Evolutionary conservation across 1,139 yeast genomes (phyloP), one percentile per base, ranked within the genome.

Genomic region (Fermentozyma sake): DNA sequence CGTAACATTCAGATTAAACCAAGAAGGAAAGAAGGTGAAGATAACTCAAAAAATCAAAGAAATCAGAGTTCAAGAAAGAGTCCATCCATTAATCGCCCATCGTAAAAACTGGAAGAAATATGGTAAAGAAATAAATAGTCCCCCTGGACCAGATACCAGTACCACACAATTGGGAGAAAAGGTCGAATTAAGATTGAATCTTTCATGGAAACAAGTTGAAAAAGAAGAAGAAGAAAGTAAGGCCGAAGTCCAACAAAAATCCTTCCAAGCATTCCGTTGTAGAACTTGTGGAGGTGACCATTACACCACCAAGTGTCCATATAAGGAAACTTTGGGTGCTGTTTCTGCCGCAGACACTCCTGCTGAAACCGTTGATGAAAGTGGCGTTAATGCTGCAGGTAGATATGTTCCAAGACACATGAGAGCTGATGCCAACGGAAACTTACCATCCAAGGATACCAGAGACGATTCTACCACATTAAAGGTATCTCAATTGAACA

Each of bases 281-380:
- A 84, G 97, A 75, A 68, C 74, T 34, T 91, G 99, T 81, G 81
- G 82, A 41, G 96, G 96, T 51, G 83, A 79, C 44, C 99, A 91
- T 72, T 86, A 80, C 74, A 84, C 97, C 22, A 68, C 89, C 55
- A 80, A 83, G 64, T 91, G 99, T 82, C 98, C 98, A 41, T 86
- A 79, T 72, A 89, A 84, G 65, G 95, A 83, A 48, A 83, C 93
- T 23, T 69, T 91, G 58, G 93, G 89, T 20, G 69, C 70, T 24
- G 62, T 61, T 28, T 44, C 57, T 13, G 59, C 56, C 26, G 47
- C 55, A 18, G 57, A 64, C 22, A 55, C 60, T 23, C 46, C 57
- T 13, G 47, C 41, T 17, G 59, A 48, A 16, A 52, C 55, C 23
- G 54, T 60, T 22, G 57, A 62, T 17, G 58, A 59, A 29, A 65